Base-by-base conservation (phyloP, 2,329 filamentous ascomycete genomes). In the Pseudovirgaria hyperparasitica region DNA sequence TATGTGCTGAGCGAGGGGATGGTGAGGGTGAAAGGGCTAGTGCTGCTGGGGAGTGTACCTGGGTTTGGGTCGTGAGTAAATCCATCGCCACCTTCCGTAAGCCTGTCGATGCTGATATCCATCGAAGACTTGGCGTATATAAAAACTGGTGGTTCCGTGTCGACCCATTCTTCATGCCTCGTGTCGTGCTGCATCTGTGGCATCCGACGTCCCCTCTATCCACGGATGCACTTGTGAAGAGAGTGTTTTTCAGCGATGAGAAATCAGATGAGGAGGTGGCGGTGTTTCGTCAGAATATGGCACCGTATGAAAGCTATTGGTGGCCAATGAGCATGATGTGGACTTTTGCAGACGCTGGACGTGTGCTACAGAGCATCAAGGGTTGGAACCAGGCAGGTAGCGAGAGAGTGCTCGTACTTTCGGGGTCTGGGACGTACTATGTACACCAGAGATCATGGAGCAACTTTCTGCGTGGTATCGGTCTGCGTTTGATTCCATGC, bases 201-300 rank as follows among this genome's bases (percentile, higher is more conserved):
- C 64, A 68, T 39, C 54, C 64, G 9, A 61, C 61, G 33, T 70
- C 66, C 25, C 60, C 65, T 1, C 54, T 71, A 2, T 65, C 63
- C 2, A 64, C 62, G 11, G 62, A 63, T 0, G 40, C 42, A n/a
- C 50, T 72, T 9, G 57, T 65, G 2, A 56, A 56, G 12, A 51
- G 49, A 4, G 61, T 57, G 2, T 72, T 72, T 45, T 72, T 71
- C 41, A 61, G 62, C 25, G 37, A 55, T 0, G 34, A 43, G 9
- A 62, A 60, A 24, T 55, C 60, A 0, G 44, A 52, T 5, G 35
- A 43, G 2, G 45, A 58, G 5, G 53, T 69, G 2, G 26, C 44
- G 3, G 44, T 50, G 3, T 62, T 71, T 27, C 57, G 62, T 36
- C 37, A 40, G 2, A 50, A 54, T 4, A 49, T 64, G 31, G 55